These are phyloP conservation scores for Moricandia moricandioides DNA, from an alignment of 345 rosid species.

Conservation along the genomic window DNA sequence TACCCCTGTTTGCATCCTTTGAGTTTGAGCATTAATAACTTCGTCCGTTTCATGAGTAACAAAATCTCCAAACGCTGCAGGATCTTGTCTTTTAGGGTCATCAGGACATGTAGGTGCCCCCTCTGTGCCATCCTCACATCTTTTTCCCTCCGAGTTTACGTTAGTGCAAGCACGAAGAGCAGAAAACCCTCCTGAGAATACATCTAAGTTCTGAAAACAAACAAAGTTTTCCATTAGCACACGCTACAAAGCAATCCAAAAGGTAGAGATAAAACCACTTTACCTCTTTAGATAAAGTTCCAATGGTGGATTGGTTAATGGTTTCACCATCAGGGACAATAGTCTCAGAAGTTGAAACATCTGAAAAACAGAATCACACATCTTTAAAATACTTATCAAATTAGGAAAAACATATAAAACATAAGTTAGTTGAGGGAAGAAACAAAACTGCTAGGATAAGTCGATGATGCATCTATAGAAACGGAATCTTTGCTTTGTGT, in stretches of 20 bases:
- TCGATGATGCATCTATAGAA: not conserved
- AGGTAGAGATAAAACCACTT: not conserved
- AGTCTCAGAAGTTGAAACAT: constrained; percentile 18
- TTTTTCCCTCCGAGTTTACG: not conserved
- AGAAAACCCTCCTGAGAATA: not conserved
- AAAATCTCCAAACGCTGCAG: constrained; percentile 9
- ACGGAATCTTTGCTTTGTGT: not conserved
- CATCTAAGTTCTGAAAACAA: constrained; percentile 11
- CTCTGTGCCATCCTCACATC: constrained; percentile 19
- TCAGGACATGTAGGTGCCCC: not conserved
- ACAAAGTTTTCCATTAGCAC: not conserved
- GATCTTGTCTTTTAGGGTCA: constrained; percentile 23
- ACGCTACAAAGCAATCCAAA: not conserved
- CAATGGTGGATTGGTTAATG: constrained; percentile 1
- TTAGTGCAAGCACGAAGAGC: constrained; percentile 23
- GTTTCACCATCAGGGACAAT: constrained; percentile 1
- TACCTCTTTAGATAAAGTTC: constrained; percentile 20
- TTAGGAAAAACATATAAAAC: not conserved
- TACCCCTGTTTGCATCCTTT: constrained; percentile 18
- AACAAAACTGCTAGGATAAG: constrained; percentile 19
- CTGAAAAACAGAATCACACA: not conserved
- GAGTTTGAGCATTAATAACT: constrained; percentile 1
- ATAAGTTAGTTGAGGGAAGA: constrained; percentile 2
- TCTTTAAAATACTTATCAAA: not conserved
- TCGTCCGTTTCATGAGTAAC: constrained; percentile 11